Base-by-base conservation (phyloP, 345 rosid genomes). In the Murraya paniculata region DNA sequence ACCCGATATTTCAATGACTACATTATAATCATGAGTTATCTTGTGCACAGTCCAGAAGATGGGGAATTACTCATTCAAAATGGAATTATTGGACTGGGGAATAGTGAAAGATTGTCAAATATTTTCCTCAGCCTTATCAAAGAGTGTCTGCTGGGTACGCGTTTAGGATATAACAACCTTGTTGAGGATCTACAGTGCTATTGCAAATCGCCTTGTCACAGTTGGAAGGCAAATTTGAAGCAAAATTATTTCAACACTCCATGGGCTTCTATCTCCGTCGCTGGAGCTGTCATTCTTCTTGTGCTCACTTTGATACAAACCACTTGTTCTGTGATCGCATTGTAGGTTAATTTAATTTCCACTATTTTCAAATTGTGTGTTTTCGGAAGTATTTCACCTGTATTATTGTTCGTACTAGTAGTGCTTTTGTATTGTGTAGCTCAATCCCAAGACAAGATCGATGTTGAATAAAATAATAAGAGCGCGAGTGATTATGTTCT, bases 181-280 rank as follows among this genome's bases (percentile, higher is more conserved):
- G 64, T 53, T 19, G 55, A 72, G 5, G 60, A 58, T 2, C 27
- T 82, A 9, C 75, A 67, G 28, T 30, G 5, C 7, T 64, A 79
- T 19, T 66, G 78, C 27, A 53, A 39, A 60, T 64, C 19, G 1
- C n/a, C 61, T 18, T n/a, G 69, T 57, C 77, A 75, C 28, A 71
- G 5, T 27, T 82, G 80, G 82, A 41, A 57, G 53, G 72, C 78
- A 30, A 65, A 14, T 4, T 53, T 83, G 55, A 75, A 50, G 7
- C 74, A 80, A 14, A 53, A 72, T 3, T 83, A 83, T 35, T 83
- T 79, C 78, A 45, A 53, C 31, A 83, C 27, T 60, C 82, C 85
- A 16, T 79, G 85, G 85, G 59, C 71, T 1, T n/a, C 28, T 24
- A 75, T 79, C 50, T 82, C 85, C 2, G 68, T 82, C 22, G 33